Conservation (phyloP, 23 red algal genomes). For the Gracilaria vermiculophylla region DNA sequence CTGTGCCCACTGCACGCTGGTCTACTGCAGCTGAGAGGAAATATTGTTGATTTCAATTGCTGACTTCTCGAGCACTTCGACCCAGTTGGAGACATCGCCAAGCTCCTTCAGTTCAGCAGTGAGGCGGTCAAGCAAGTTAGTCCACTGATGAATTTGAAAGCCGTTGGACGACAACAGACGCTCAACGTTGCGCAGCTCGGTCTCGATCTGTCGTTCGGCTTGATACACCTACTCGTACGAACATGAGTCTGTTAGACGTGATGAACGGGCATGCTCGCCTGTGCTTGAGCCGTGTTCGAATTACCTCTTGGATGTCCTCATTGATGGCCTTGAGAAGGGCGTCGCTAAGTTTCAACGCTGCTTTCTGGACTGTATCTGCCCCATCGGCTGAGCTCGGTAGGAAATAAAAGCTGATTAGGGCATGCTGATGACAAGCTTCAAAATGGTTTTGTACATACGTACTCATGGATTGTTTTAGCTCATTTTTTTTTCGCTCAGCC, state of each 20-base stretch:
- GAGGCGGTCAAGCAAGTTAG: slow-evolving; percentile 42
- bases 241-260: neutral
- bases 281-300: neutral
- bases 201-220: slow-evolving; percentile 57
- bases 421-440: neutral
- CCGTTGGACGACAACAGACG: slow-evolving; percentile 29
- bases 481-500: slow-evolving; percentile 19
- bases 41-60: slow-evolving; percentile 42
- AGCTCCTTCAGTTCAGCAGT: slow-evolving; percentile 57
- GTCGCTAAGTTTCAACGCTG: slow-evolving; percentile 33
- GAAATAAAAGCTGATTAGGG: neutral
- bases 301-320: slow-evolving; percentile 37
- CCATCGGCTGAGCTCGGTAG: neutral
- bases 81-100: slow-evolving; percentile 55
- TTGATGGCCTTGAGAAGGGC: slow-evolving; percentile 35
- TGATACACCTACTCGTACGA: slow-evolving; percentile 8
- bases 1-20: too few relatives aligned
- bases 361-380: neutral
- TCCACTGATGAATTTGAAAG: slow-evolving; percentile 47
- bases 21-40: neutral
- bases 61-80: slow-evolving; percentile 18
- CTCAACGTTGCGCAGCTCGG: slow-evolving; percentile 49
- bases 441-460: neutral
- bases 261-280: neutral
- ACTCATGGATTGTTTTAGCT: neutral